Base-by-base conservation (phyloP, 805 yeast species). In the Helenozyma baotianmanensis region DNA sequence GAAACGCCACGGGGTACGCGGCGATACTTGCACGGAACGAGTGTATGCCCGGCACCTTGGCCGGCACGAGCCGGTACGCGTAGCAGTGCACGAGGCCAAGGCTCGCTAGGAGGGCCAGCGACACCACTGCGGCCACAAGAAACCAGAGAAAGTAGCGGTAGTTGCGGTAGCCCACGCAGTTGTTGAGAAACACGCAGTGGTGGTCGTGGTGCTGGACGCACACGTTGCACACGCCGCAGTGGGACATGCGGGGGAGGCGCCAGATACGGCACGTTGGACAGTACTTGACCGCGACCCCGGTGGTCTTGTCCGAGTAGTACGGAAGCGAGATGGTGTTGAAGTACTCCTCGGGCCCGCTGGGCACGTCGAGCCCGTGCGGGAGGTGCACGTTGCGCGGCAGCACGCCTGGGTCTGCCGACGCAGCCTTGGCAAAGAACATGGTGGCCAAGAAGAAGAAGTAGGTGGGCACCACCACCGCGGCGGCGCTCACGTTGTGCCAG, bases 171-270 rank as follows among this genome's bases (percentile, higher is more conserved):
- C 72, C 70, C 30, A 65, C 63, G 40, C 72, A 66, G 37, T 64
- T 64, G 42, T 64, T 64, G 30, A 85, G 51, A 76, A 83, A 77
- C 22, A 65, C 45, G 50, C 89, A 82, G 53, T 82, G 89, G 51
- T 82, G 90, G 47, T 86, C 96, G 46, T 76, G 81, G 29, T 72
- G 47, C 9, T 73, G 54, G 13, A 83, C 63, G 49, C 95, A 86
- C 6, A 65, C 64, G 40, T 75, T 76, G 57, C 95, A 85, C 2
- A 65, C 64, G 2, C 79, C 67, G 49, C 95, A 85, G 54, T 85
- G 95, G 40, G 64, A 57, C 13, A 64, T 60, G 33, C 94, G 58
- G 1, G 88, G 85, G 8, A 87, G 81, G 43, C 90, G 58, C 90
- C 94, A 84, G 11, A 65, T 54, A 34, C 63, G 68, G 39, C 72